phyloP scores from a whole-genome alignment of 2,329 filamentous ascomycete genomes.

The Sclerotinia glacialis region DNA sequence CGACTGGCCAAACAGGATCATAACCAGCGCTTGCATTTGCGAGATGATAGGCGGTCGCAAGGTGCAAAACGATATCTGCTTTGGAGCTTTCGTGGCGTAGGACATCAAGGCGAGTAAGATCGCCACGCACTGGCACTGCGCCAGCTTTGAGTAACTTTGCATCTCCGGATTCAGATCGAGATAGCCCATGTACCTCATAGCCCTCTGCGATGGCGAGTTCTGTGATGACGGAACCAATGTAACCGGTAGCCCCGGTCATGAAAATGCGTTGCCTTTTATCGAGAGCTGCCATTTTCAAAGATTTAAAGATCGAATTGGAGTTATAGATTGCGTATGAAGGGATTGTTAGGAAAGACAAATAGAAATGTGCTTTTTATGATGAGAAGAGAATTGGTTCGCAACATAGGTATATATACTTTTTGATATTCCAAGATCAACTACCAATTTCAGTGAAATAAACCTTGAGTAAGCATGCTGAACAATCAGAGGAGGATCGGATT shows the following conservation, averaged over 20 bases:
- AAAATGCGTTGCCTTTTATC: constrained; percentile 35
- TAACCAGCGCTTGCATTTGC: constrained; percentile 30
- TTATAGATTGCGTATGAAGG: neutral
- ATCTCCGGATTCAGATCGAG: constrained; percentile 42
- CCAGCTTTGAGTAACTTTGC: constrained; percentile 42
- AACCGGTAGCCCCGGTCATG: constrained; percentile 45
- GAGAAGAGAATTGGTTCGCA: no score
- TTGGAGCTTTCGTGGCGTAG: constrained; percentile 42
- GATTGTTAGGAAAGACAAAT: neutral
- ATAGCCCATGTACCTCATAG: constrained; percentile 45
- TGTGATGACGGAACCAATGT: constrained; percentile 42
- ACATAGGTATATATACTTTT: no score
- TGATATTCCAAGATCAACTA: no score
- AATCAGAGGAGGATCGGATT: no score
- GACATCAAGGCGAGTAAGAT: constrained; percentile 42
- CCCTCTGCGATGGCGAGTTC: constrained; percentile 42
- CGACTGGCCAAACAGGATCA: constrained; percentile 36
- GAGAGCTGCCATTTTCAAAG: neutral
- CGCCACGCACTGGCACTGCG: constrained; percentile 43
- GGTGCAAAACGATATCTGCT: constrained; percentile 46
- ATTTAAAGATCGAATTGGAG: neutral
- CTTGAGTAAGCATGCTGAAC: no score
- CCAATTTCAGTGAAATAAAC: no score
- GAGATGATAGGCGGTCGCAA: constrained; percentile 41
- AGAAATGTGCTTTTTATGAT: neutral